These are phyloP conservation scores for Fusarium liriodendri DNA, from an alignment of 2,329 filamentous ascomycete species.

Conservation along the genomic window DNA sequence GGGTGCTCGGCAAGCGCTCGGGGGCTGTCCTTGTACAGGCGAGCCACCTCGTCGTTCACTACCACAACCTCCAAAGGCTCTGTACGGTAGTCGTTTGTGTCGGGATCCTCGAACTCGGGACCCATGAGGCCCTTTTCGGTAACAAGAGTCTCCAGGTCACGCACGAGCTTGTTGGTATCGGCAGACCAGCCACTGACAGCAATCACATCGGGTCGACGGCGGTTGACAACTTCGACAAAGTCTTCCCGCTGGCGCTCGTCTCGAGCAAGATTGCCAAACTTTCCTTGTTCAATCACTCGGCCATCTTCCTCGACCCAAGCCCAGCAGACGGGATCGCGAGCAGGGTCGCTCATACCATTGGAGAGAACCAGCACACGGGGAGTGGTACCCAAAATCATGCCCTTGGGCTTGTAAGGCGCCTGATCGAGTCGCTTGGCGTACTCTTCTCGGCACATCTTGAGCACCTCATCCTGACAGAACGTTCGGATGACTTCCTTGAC, in stretches of 20 bases:
- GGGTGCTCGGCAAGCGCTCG: conserved; percentile 85
- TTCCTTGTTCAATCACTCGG: conserved; percentile 87
- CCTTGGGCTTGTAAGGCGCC: conserved; percentile 94
- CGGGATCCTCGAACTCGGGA: conserved; percentile 82
- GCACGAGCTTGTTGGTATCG: conserved; percentile 85
- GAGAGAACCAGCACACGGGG: conserved; percentile 89
- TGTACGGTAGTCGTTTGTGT: conserved; percentile 78
- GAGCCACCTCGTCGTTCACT: conserved; percentile 97
- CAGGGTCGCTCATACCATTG: conserved; percentile 80
- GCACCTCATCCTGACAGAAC: conserved; percentile 91
- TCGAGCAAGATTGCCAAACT: conserved; percentile 80
- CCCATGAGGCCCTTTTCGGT: conserved; percentile 81
- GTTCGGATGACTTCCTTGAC: conserved; percentile 95
- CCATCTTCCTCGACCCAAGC: conserved; percentile 95
- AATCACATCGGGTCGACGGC: conserved; percentile 88
- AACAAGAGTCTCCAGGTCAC: conserved; percentile 83
- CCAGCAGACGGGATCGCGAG: conserved; percentile 87
- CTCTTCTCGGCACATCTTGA: conserved; percentile 88
- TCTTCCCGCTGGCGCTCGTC: conserved; percentile 75
- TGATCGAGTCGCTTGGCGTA: conserved; percentile 93
- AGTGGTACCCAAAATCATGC: conserved; percentile 87
- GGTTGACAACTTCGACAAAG: conserved; percentile 82
- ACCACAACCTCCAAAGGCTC: conserved; percentile 89
- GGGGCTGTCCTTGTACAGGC: conserved; percentile 91
- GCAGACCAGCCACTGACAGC: conserved; percentile 90